Percentiles rank a stretch among this genome's conserved stretches.
phyloP scores from a whole-genome alignment of 73 alveolate species.

The Stentor roeselii region DNA sequence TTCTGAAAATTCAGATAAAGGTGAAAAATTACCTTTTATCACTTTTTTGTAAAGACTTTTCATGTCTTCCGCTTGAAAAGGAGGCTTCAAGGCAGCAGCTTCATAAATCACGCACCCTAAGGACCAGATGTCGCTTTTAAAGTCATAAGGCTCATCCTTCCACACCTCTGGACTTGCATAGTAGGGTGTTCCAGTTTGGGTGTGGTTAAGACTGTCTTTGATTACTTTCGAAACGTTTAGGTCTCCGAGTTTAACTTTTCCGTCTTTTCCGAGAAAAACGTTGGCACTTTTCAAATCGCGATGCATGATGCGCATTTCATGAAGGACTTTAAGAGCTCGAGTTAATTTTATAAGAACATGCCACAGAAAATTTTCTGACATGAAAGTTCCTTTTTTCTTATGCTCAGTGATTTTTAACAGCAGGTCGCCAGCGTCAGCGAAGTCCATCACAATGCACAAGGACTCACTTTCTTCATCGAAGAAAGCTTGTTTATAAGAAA shows the following conservation, averaged over 20 bases:
- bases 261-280: slow-evolving; percentile 55
- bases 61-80: too few relatives aligned
- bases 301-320: slow-evolving; percentile 47
- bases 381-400: too few relatives aligned
- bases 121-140: too few relatives aligned
- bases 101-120: too few relatives aligned
- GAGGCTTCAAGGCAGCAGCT: too few relatives aligned
- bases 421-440: slow-evolving; percentile 60
- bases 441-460: slow-evolving; percentile 51
- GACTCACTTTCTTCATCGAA: too few relatives aligned
- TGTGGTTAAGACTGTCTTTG: slow-evolving; percentile 48
- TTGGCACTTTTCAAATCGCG: slow-evolving; percentile 63
- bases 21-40: too few relatives aligned
- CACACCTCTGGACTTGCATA: slow-evolving; percentile 79
- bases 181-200: slow-evolving; percentile 75
- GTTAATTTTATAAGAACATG: background rate
- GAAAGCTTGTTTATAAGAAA: too few relatives aligned
- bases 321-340: slow-evolving; percentile 29
- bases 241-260: slow-evolving; percentile 57
- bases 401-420: too few relatives aligned
- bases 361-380: slow-evolving; percentile 34
- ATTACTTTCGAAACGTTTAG: slow-evolving; percentile 41
- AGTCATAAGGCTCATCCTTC: slow-evolving; percentile 72
- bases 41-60: too few relatives aligned
- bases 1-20: too few relatives aligned